These are phyloP conservation scores for Apophysomyces elegans DNA, from an alignment of 371 early-diverging fungal species.

Conservation along the genomic window DNA sequence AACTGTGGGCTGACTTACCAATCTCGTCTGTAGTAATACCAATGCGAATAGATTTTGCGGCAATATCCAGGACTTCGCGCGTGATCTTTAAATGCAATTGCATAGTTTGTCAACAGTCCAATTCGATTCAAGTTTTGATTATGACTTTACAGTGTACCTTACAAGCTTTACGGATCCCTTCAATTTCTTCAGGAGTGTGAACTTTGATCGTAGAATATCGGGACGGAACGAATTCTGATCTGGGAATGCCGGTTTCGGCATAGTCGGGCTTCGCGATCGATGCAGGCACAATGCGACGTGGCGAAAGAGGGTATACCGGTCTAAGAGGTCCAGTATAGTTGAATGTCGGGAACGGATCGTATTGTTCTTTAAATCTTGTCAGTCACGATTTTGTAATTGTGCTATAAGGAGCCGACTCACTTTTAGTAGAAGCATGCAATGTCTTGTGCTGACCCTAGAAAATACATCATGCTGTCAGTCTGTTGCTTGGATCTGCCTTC, in stretches of 20 bases:
- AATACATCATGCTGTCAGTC: neutral
- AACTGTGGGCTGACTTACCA: slow-evolving; percentile 29
- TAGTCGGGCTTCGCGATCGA: slow-evolving; percentile 87
- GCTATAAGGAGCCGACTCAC: slow-evolving; percentile 15
- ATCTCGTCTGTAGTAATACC: slow-evolving; percentile 95
- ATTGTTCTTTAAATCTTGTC: slow-evolving; percentile 36
- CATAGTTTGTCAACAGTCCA: neutral
- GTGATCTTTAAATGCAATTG: slow-evolving; percentile 57
- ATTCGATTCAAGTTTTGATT: no score
- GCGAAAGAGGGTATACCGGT: slow-evolving; percentile 87
- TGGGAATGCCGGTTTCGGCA: slow-evolving; percentile 74
- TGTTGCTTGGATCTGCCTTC: neutral
- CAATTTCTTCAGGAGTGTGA: slow-evolving; percentile 73
- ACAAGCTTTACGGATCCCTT: slow-evolving; percentile 81
- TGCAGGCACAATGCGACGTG: slow-evolving; percentile 74
- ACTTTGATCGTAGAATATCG: slow-evolving; percentile 71
- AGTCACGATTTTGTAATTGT: slow-evolving; percentile 15
- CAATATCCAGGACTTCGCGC: slow-evolving; percentile 87
- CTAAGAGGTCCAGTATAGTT: slow-evolving; percentile 82
- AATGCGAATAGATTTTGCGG: slow-evolving; percentile 75
- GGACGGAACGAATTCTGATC: slow-evolving; percentile 65
- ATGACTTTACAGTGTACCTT: slow-evolving; percentile 41
- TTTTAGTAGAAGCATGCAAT: slow-evolving; percentile 26
- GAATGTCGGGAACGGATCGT: slow-evolving; percentile 84
- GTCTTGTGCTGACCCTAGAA: slow-evolving; percentile 61